phyloP scores from a whole-genome alignment of 2,329 filamentous ascomycete genomes.

The Sordariomycetes sp. region DNA sequence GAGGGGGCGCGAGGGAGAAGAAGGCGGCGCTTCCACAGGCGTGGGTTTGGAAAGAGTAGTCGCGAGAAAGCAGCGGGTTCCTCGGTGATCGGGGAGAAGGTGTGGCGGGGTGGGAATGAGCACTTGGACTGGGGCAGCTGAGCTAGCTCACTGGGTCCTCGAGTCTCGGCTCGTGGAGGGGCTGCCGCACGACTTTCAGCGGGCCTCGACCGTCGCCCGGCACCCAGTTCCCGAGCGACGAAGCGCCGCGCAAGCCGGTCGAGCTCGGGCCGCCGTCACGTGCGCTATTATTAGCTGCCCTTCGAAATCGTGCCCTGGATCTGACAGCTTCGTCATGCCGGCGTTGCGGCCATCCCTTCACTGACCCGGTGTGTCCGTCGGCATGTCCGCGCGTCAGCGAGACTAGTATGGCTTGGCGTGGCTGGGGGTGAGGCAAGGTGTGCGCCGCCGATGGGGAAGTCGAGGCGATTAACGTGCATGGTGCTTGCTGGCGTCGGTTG shows the following conservation, averaged over 20 bases:
- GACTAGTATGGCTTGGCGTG: not conserved
- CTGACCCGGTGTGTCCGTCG: not conserved
- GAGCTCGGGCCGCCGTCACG: not conserved
- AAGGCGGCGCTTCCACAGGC: not conserved
- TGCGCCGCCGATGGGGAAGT: not conserved
- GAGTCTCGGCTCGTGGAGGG: not conserved
- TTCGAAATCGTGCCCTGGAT: not conserved
- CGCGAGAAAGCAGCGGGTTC: not conserved
- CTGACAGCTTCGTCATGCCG: not conserved
- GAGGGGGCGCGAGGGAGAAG: not conserved
- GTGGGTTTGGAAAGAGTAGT: not conserved
- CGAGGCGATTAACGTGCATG: not conserved
- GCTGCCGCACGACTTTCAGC: not conserved
- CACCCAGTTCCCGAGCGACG: not conserved
- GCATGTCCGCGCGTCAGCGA: not conserved
- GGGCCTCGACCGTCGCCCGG: not conserved
- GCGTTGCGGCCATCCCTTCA: not conserved
- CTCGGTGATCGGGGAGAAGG: not conserved
- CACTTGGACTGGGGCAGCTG: not conserved
- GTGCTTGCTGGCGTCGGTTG: not conserved
- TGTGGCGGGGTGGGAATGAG: not conserved
- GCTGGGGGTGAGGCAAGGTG: not conserved
- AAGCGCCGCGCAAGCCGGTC: not conserved
- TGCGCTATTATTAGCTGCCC: not conserved
- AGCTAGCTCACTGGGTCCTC: not conserved